These are phyloP conservation scores for Podila epicladia DNA, from an alignment of 192 early-diverging fungal genomes.

Conservation along the genomic window DNA sequence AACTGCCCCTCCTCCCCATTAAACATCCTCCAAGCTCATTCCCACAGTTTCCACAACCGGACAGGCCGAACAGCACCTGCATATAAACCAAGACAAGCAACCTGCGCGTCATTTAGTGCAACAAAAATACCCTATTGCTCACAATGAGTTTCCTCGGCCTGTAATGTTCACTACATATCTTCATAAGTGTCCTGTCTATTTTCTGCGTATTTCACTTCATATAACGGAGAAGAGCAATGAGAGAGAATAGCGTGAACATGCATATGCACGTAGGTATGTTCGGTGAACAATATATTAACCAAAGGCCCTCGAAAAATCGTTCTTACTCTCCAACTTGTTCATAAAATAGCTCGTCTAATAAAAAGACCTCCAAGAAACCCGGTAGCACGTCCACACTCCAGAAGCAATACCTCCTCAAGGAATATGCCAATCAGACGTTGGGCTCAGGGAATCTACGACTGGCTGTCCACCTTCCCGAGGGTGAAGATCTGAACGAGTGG, in stretches of 20 bases:
- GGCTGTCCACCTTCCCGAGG: conserved; percentile 85
- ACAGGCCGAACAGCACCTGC: not conserved
- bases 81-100: too few species aligned
- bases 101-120: too few species aligned
- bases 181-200: not conserved
- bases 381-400: conserved; percentile 61
- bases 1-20: too few species aligned
- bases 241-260: too few species aligned
- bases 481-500: conserved; percentile 93
- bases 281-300: not conserved
- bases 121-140: not conserved
- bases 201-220: not conserved
- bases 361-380: conserved; percentile 72
- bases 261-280: not conserved
- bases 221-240: too few species aligned
- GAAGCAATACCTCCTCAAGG: conserved; percentile 69
- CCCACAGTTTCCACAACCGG: too few species aligned
- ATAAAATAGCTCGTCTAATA: conserved; percentile 25
- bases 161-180: conserved; percentile 5
- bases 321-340: not conserved
- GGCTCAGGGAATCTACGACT: conserved; percentile 81
- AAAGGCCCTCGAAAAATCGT: not conserved
- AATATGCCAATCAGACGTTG: conserved; percentile 74
- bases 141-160: conserved; percentile 52
- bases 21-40: too few species aligned